Base-by-base conservation (phyloP, 2,329 filamentous ascomycete genomes). In the Aureobasidium sp. region DNA sequence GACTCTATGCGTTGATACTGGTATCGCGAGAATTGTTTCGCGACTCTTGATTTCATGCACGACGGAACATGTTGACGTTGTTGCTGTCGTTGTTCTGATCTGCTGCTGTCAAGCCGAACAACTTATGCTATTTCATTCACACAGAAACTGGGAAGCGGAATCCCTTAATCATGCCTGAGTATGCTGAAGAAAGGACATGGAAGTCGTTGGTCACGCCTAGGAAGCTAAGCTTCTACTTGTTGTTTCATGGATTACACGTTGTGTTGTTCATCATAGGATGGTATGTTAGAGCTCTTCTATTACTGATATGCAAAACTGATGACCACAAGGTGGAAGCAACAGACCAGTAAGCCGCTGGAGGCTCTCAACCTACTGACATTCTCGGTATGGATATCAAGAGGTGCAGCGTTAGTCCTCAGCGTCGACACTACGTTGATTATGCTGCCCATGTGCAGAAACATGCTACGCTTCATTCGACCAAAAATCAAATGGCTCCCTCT, bases 371-470 rank as follows among this genome's bases (percentile, higher is more conserved):
- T 78, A 0, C 84, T 99, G 53, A 81, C 82, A 61, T 97, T 83
- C 76, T 97, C 93, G 3, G 94, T 99, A 62, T 99, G 93, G 93
- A 84, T 97, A 63, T 97, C 94, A 32, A 86, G 94, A 81, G 94
- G 93, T 72, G 93, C 94, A 59, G 94, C 91, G 69, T 78, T 99
- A 44, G 88, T 90, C 6, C 80, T 99, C 64, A 88, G 87, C 1
- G 83, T 96, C 61, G 92, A 99, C 77, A 86, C 85, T 62, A 88
- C 90, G 71, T 80, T 97, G 67, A 96, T 99, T 70, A 78, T 99
- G 32, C 81, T 99, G 64, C 94, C 94, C 7, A 96, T 99, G 80
- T 99, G 93, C 80, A 84, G 94, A 68, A 97, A 93, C 64, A 78
- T 97, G 36, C 83, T 99, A 72, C 85, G 90, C 73, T 88, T 85